Conservation (phyloP, 768 basidiomycete genomes). For the Albatrellus ellisii region DNA sequence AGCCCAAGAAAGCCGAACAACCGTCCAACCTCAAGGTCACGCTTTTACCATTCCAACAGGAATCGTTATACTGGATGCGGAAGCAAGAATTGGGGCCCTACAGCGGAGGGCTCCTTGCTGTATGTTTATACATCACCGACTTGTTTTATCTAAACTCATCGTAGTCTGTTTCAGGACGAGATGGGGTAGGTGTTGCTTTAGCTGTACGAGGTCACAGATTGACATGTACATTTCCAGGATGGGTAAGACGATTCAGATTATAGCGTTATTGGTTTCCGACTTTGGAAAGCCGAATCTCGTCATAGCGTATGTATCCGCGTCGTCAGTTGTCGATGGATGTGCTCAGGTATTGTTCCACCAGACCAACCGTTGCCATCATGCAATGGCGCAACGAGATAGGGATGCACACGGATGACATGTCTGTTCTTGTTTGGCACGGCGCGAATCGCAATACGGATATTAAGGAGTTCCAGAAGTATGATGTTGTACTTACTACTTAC, state of each 20-base stretch:
- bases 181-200: slow-evolving; percentile 55
- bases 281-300: slow-evolving; percentile 75
- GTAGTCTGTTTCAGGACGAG: slow-evolving; percentile 48
- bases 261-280: slow-evolving; percentile 77
- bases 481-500: slow-evolving; percentile 83
- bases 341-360: slow-evolving; percentile 15
- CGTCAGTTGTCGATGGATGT: not conserved
- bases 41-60: slow-evolving; percentile 89
- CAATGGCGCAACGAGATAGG: slow-evolving; percentile 94
- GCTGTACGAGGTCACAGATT: slow-evolving; percentile 7
- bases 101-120: slow-evolving; percentile 87
- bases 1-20: slow-evolving; percentile 62
- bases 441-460: slow-evolving; percentile 50
- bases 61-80: slow-evolving; percentile 93
- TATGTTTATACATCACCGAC: slow-evolving; percentile 24
- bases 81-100: slow-evolving; percentile 82
- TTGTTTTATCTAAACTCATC: slow-evolving; percentile 4
- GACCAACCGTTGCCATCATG: slow-evolving; percentile 41
- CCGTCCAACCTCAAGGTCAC: slow-evolving; percentile 74
- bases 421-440: slow-evolving; percentile 92
- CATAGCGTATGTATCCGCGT: slow-evolving; percentile 52
- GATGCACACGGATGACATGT: slow-evolving; percentile 71
- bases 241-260: slow-evolving; percentile 96
- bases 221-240: slow-evolving; percentile 33
- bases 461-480: slow-evolving; percentile 65